Evolutionary conservation across 257 asterid genomes (phyloP).

Genomic region (Primulina huaijiensis): DNA sequence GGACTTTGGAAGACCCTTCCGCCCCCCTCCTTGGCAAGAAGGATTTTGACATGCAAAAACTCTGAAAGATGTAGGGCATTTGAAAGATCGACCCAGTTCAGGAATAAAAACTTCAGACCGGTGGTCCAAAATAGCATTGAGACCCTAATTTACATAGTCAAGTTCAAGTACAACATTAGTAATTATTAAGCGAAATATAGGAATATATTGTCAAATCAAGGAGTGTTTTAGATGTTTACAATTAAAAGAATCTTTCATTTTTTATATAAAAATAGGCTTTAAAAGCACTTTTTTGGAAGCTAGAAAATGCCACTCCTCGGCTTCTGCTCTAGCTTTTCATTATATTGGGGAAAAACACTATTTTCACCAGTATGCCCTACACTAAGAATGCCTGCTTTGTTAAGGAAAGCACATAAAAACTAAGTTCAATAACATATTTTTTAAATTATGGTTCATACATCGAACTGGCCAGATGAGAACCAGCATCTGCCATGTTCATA

Average conservation of each 20-base stretch:
- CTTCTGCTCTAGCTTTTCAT: too few species aligned
- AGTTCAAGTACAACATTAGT: conserved; percentile 14
- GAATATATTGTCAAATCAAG: not conserved
- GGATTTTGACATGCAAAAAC: conserved; percentile 99
- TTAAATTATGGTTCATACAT: too few species aligned
- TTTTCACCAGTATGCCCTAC: too few species aligned
- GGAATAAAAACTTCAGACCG: conserved; percentile 99
- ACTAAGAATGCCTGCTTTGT: too few species aligned
- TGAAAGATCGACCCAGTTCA: conserved; percentile 75
- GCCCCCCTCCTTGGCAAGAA: conserved; percentile 91
- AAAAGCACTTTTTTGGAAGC: too few species aligned
- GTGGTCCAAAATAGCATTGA: conserved; percentile 93
- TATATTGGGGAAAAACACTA: too few species aligned
- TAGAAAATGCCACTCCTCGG: too few species aligned
- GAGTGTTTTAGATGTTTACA: too few species aligned
- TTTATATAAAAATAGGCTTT: too few species aligned
- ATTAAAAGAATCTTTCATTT: too few species aligned
- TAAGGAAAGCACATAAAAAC: too few species aligned
- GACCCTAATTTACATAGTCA: conserved; percentile 49
- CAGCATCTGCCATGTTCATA: conserved; percentile 6
- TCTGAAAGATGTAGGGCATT: conserved; percentile 84
- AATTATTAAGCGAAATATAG: conserved; percentile 5
- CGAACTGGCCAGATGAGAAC: not conserved
- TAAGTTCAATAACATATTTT: too few species aligned
- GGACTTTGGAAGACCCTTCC: conserved; percentile 96